Percentiles rank a stretch among this genome's conserved stretches.
Evolutionary conservation across 345 rosid species (phyloP).

Genomic region (Eucalyptus decipiens): DNA sequence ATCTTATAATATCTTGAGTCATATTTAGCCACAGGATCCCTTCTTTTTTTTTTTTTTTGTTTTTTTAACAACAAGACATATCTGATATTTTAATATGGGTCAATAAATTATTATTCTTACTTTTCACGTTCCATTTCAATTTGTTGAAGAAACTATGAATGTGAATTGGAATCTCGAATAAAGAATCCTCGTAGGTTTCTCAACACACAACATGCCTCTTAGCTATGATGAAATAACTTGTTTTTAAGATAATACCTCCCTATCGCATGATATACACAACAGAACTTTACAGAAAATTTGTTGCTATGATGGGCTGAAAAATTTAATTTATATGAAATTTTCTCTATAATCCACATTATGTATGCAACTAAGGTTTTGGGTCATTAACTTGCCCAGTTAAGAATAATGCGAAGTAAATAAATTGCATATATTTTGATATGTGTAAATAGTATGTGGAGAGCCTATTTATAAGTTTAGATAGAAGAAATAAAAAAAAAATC

Average conservation of each 20-base stretch:
- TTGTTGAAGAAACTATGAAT: neutral
- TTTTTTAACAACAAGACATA: accelerated
- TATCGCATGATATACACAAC: neutral
- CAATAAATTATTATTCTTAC: neutral
- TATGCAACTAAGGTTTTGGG: neutral
- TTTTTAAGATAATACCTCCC: neutral
- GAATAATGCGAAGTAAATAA: no score
- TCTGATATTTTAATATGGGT: neutral
- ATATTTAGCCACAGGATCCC: neutral
- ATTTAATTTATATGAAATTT: neutral
- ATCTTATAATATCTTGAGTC: neutral
- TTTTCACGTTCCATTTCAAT: neutral
- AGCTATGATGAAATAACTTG: neutral
- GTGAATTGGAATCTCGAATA: neutral
- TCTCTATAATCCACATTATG: neutral
- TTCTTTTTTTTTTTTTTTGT: accelerated
- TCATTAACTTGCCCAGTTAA: neutral
- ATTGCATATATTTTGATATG: no score
- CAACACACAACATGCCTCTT: neutral
- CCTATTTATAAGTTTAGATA: no score
- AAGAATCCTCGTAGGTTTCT: neutral
- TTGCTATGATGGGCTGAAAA: neutral
- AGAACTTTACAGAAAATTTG: neutral
- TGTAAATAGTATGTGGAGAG: no score
- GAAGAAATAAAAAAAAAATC: no score